Base-by-base conservation (phyloP, 2,329 filamentous ascomycete genomes). In the Apiospora malaysiana region DNA sequence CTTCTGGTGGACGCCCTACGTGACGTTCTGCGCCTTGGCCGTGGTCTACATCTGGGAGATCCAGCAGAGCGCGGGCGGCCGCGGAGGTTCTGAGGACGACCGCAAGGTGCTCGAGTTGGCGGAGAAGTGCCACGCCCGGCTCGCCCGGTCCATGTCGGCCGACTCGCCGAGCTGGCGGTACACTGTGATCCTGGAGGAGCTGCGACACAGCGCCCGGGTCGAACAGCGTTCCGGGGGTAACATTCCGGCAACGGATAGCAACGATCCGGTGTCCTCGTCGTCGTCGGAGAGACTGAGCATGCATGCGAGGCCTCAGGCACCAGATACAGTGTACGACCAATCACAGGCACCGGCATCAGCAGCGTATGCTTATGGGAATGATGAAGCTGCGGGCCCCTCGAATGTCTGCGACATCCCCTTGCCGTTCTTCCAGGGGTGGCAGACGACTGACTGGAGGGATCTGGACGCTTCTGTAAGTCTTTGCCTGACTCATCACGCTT, bases 111-210 rank as follows among this genome's bases (percentile, higher is more conserved):
- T 85, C 42, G 74, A 81, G 12, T 75, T 84, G 5, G 84, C 86
- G 1, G 83, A 85, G n/a, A 78, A 78, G 45, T 87, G 86, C 68
- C 85, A 87, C 51, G 78, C 75, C 0, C 84, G 85, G 71, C 82
- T 88, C 0, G 78, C 79, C 2, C 75, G 78, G 68, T 80, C 80
- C 12, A 82, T 77, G 49, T 80, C 74, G 49, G 78, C 73, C 68
- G 83, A 82, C 73, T 85, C 80, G 49, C 85, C 80, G 37, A 87
- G 80, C 43, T 80, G 84, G 37, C 77, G 86, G 5, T 89, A 89
- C 72, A 83, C 82, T 63, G 80, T 88, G 9, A 86, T 89, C 1
- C 80, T 89, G 0, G 85, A 88, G 67, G 86, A 88, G 72, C 76
- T 89, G 12, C 78, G 83, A 18, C 78, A 83, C 2, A 85, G 86